Evolutionary conservation across 2,329 filamentous ascomycete genomes (phyloP).

Genomic region (Epicoccum sorghinum): DNA sequence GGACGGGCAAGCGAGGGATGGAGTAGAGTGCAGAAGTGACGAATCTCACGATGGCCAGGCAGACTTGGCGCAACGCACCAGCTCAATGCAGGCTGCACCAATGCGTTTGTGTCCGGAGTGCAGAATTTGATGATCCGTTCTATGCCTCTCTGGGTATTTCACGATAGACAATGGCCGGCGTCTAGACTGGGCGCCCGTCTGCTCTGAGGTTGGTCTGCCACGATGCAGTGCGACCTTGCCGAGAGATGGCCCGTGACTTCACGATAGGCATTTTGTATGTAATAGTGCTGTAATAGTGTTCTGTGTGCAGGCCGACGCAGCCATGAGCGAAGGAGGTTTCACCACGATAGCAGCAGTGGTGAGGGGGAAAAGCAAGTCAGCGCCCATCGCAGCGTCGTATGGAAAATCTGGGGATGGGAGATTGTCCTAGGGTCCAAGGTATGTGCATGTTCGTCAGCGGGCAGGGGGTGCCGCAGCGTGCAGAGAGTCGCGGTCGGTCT

Average conservation of each 20-base stretch:
- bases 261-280: slow-evolving; percentile 15
- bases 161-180: slow-evolving; percentile 38
- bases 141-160: slow-evolving; percentile 42
- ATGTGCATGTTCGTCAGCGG: slow-evolving; percentile 3
- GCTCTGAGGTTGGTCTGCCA: slow-evolving; percentile 15
- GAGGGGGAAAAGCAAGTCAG: slow-evolving; percentile 5
- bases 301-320: slow-evolving; percentile 3
- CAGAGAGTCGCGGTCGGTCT: neutral
- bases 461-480: slow-evolving; percentile 1
- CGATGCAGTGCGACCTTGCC: slow-evolving; percentile 14
- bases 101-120: slow-evolving; percentile 24
- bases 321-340: neutral
- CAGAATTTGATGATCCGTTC: slow-evolving; percentile 31
- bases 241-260: slow-evolving; percentile 12
- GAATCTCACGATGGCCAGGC: slow-evolving; percentile 15
- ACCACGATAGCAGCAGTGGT: slow-evolving; percentile 6
- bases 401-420: slow-evolving; percentile 14
- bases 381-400: neutral
- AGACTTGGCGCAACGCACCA: slow-evolving; percentile 30
- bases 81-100: slow-evolving; percentile 27
- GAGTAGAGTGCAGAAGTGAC: slow-evolving; percentile 11
- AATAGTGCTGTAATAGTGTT: slow-evolving; percentile 2
- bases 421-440: slow-evolving; percentile 8
- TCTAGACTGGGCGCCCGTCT: slow-evolving; percentile 31
- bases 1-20: slow-evolving; percentile 29